Base-by-base conservation (phyloP, 768 basidiomycete genomes). In the Boletus pseudopeckii region DNA sequence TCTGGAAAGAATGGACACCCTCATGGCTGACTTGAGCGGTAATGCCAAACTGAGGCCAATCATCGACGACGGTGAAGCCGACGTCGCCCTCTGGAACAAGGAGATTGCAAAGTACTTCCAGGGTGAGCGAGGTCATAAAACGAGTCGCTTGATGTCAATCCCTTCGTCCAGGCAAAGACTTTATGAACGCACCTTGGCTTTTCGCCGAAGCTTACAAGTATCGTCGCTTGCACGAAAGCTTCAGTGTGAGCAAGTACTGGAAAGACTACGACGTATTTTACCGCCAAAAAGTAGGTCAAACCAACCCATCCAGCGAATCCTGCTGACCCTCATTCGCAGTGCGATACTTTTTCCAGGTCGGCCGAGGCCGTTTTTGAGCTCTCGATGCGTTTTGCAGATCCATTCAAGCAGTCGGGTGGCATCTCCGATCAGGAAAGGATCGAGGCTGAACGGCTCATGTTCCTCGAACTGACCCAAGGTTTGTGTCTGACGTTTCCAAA, bases 161-260 rank as follows among this genome's bases (percentile, higher is more conserved):
- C 14, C 32, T 37, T 50, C 22, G 22, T 46, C 33, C 56, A 85
- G 89, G 88, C 30, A 91, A 90, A 71, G 86, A 90, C 63, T 94
- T 92, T 65, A 95, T 95, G 92, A 93, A 90, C 67, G 92, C 94
- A 0, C 93, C 93, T 6, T 96, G 93, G 94, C 75, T 97, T 17
- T 97, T 98, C 63, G 95, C 94, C 20, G 94, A 96, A 70, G 93
- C 94, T 15, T 92, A 92, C 76, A 92, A 92, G 70, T 92, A 92
- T 68, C 87, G 91, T 60, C 84, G 92, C 55, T 80, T 98, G 43
- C 90, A 89, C 56, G 94, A 96, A 71, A 92, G 90, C 72, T 98
- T 98, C 76, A 92, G 89, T 57, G 75, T 92, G 55, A 90, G 88
- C 77, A 91, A 90, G 66, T 88, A 81, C 71, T 98, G 92, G 91